Base-by-base conservation (phyloP, 441 rosid species). In the Pelargonium fulgidum region DNA sequence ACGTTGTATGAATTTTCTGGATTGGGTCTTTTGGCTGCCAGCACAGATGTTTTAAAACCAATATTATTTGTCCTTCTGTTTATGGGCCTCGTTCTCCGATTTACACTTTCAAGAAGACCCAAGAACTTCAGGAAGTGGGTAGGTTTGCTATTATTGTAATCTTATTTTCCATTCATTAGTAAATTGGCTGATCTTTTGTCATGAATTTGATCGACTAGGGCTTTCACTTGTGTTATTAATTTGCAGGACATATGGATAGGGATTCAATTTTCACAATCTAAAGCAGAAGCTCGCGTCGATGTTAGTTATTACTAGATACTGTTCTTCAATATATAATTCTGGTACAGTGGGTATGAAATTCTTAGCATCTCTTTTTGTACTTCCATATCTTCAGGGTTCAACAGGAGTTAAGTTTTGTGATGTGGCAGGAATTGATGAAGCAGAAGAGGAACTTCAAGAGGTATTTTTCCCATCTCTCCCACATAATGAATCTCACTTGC, bases 41-140 rank as follows among this genome's bases (percentile, higher is more conserved):
- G 94, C 80, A 65, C 91, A 73, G 84, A 89, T 83, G 77, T 89
- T 77, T 89, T 89, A 59, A 89, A 82, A 80, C 97, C 97, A 44
- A 91, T 93, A 70, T 59, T 73, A 13, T 39, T 84, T 70, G 94
- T 93, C 75, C 86, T 93, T 75, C 74, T 89, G 78, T 83, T 84
- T 66, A 90, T 93, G 97, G 96, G 83, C 65, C 89, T 93, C 76
- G 87, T 93, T 70, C 82, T 93, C 68, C 97, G 97, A 73, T 93
- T 93, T 79, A 90, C 97, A 29, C 80, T 93, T 64, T 90, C 97
- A 54, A 87, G 97, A 72, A 85, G 92, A 77, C 98, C 98, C 62
- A 93, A 87, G 87, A 93, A 93, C 83, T 93, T 90, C 84, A 86
- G 89, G 82, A 93, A 89, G 84, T 93, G 98, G 98, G 98, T 92